These are phyloP conservation scores for Circinella umbellata DNA, from an alignment of 371 early-diverging fungal species.

Conservation along the genomic window DNA sequence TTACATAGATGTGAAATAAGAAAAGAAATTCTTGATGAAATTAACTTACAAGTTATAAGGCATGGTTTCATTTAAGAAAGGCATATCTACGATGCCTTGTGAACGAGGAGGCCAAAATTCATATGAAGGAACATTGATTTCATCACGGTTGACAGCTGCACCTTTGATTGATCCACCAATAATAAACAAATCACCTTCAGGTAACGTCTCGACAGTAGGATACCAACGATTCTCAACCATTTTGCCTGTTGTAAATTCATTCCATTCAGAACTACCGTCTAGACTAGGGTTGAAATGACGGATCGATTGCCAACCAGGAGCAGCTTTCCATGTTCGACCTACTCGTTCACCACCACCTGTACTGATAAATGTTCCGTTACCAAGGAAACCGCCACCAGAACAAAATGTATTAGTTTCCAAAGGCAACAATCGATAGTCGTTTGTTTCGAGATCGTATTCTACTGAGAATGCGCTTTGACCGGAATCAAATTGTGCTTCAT, in stretches of 20 bases:
- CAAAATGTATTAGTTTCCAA: constrained; percentile 68
- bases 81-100: constrained; percentile 34
- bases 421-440: constrained; percentile 47
- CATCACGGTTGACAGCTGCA: constrained; percentile 52
- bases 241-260: constrained; percentile 37
- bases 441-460: constrained; percentile 55
- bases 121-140: constrained; percentile 54
- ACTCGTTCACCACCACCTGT: constrained; percentile 59
- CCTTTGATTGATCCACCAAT: constrained; percentile 61
- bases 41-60: constrained; percentile 66
- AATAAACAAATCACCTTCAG: constrained; percentile 60
- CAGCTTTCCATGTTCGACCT: constrained; percentile 48
- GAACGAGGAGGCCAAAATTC: constrained; percentile 51
- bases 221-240: constrained; percentile 63
- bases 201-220: constrained; percentile 61
- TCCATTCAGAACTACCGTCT: constrained; percentile 50
- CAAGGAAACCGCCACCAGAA: constrained; percentile 64
- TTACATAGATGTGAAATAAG: too few species aligned
- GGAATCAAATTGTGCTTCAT: constrained; percentile 53
- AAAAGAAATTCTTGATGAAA: background rate
- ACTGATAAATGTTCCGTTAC: constrained; percentile 62
- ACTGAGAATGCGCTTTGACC: constrained; percentile 56
- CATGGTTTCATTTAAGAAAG: constrained; percentile 60
- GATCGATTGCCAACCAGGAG: constrained; percentile 58
- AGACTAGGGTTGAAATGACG: constrained; percentile 57